Evolutionary conservation across 352 stramenopile species (phyloP).

Genomic region (Pythium vanterpoolii): DNA sequence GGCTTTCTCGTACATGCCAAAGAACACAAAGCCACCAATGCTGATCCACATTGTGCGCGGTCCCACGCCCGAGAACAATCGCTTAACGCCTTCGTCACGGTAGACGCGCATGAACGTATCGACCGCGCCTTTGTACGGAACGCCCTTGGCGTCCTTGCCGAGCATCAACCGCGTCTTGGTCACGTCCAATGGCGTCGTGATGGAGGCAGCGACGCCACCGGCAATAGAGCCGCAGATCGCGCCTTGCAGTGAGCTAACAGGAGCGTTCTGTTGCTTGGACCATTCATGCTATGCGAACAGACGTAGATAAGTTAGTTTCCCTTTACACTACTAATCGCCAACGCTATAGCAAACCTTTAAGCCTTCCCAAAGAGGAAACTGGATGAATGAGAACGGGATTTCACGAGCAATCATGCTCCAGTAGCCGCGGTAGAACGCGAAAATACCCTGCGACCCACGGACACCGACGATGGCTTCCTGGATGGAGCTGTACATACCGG

Average conservation of each 20-base stretch:
- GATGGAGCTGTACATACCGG: constrained; percentile 81
- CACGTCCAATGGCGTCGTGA: constrained; percentile 99
- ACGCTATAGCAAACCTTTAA: constrained; percentile 85
- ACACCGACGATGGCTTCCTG: constrained; percentile 74
- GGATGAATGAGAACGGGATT: constrained; percentile 99
- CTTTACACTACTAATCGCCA: neutral
- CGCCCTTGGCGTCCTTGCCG: constrained; percentile 91
- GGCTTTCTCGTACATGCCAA: constrained; percentile 97
- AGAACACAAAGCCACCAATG: constrained; percentile 99
- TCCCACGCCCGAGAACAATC: constrained; percentile 94
- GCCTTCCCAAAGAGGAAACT: constrained; percentile 99
- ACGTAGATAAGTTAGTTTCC: neutral
- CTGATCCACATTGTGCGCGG: constrained; percentile 99
- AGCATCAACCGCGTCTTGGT: constrained; percentile 99
- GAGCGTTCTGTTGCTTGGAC: constrained; percentile 66
- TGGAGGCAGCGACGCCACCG: constrained; percentile 92
- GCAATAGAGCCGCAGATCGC: constrained; percentile 94
- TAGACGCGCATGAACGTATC: constrained; percentile 91
- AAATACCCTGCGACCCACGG: constrained; percentile 61
- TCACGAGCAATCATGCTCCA: constrained; percentile 98
- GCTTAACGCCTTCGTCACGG: constrained; percentile 86
- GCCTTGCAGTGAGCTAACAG: constrained; percentile 89
- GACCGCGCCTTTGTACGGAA: constrained; percentile 88
- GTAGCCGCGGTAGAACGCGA: constrained; percentile 96
- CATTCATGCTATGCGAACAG: constrained; percentile 54